Percentiles rank a stretch among this genome's conserved stretches.
Conservation (phyloP, 257 asterid species). For the Lantana camara region DNA sequence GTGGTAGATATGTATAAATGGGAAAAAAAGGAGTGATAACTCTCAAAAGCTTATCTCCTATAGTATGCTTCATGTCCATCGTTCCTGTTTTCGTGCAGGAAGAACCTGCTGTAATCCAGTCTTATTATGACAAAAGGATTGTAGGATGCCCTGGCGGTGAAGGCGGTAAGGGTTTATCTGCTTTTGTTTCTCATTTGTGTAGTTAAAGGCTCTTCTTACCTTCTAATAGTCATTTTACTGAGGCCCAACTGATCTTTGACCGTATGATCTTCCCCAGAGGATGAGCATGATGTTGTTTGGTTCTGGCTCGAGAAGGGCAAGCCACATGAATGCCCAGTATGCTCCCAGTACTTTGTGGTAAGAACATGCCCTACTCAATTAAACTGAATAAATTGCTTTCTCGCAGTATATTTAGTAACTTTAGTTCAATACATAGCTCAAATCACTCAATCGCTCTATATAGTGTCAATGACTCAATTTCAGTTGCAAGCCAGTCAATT, state of each 20-base stretch:
- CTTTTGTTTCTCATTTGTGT: no score
- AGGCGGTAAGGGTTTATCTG: conserved; percentile 63
- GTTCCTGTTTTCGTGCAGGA: conserved; percentile 57
- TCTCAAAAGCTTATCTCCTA: not conserved
- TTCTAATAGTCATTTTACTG: not conserved
- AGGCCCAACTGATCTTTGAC: conserved; percentile 9
- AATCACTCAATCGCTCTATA: not conserved
- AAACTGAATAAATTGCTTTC: not conserved
- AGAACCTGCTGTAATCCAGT: conserved; percentile 87
- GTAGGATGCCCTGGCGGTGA: conserved; percentile 99
- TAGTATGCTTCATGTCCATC: conserved; percentile 8
- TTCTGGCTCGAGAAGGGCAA: conserved; percentile 97
- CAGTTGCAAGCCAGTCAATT: not conserved
- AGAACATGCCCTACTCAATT: conserved; percentile 32
- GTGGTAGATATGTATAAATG: no score
- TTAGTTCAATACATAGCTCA: conserved; percentile 3
- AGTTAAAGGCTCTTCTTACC: no score
- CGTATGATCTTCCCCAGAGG: conserved; percentile 58
- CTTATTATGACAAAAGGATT: conserved; percentile 84
- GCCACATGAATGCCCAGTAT: conserved; percentile 95
- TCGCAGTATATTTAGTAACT: not conserved
- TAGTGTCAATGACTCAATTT: not conserved
- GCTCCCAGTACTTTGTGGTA: conserved; percentile 91
- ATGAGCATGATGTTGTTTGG: conserved; percentile 99
- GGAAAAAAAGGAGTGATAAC: not conserved